Conservation (phyloP, 345 rosid species). For the Melaleuca quinquenervia region DNA sequence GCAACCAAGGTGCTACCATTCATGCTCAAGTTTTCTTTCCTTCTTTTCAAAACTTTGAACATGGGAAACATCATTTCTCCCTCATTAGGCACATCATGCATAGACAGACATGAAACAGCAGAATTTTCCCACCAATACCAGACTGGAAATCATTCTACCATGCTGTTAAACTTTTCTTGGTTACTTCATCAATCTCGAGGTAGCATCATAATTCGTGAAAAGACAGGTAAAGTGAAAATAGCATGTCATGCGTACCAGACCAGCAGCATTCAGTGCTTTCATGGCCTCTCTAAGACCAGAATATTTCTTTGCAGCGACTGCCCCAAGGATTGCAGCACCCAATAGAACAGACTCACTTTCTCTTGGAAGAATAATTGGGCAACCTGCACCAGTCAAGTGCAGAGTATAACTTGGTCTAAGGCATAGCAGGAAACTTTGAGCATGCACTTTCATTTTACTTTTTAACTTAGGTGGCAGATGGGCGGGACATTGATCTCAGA, state of each 20-base stretch:
- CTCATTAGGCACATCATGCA: neutral
- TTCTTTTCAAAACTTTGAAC: neutral
- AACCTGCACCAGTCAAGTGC: conserved; percentile 37
- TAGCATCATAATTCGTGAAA: neutral
- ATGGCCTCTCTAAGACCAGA: conserved; percentile 64
- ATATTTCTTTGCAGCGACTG: conserved; percentile 70
- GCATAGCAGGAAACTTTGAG: neutral
- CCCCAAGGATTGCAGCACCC: conserved; percentile 94
- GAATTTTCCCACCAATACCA: neutral
- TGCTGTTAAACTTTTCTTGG: neutral
- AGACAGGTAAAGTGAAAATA: neutral
- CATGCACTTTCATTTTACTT: neutral
- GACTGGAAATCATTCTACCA: neutral
- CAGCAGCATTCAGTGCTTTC: conserved; percentile 81
- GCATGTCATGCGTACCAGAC: conserved; percentile 40
- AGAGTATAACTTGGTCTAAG: neutral
- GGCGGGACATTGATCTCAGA: neutral
- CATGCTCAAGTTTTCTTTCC: neutral
- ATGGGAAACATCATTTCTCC: neutral
- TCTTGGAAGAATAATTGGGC: conserved; percentile 77
- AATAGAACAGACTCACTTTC: conserved; percentile 83
- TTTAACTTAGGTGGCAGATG: neutral
- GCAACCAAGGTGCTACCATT: neutral
- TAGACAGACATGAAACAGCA: neutral
- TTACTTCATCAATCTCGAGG: neutral